phyloP scores from a whole-genome alignment of 495 filamentous ascomycete species.

The Thermothielavioides terrestris region DNA sequence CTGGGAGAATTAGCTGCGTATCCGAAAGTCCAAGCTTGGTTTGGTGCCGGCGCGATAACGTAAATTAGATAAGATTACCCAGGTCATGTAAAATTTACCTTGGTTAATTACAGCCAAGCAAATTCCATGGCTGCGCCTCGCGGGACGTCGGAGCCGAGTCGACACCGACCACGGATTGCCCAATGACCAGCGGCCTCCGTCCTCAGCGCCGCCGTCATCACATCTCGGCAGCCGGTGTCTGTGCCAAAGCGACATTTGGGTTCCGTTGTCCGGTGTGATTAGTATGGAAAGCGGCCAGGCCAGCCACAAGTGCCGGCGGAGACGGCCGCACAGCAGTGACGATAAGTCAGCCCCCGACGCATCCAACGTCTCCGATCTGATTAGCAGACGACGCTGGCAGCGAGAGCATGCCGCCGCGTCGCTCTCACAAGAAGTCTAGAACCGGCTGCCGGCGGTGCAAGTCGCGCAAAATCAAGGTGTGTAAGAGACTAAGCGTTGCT shows the following conservation, averaged over 20 bases:
- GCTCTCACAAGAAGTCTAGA: constrained; percentile 56
- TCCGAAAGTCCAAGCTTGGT: too few relatives aligned
- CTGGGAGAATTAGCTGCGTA: too few relatives aligned
- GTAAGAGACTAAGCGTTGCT: too few relatives aligned
- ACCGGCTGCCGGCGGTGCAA: constrained; percentile 55
- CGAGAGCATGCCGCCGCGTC: constrained; percentile 44
- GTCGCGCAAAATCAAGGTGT: constrained; percentile 55
- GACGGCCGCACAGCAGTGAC: constrained; percentile 12
- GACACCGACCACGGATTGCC: background rate
- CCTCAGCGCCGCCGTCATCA: background rate
- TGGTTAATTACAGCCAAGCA: too few relatives aligned
- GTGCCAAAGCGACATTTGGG: background rate
- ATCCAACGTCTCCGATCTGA: background rate
- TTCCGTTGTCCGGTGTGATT: background rate
- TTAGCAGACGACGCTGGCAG: background rate
- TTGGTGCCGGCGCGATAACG: too few relatives aligned
- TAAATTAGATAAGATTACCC: too few relatives aligned
- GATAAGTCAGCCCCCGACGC: background rate
- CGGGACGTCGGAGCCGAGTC: background rate
- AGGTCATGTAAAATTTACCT: too few relatives aligned
- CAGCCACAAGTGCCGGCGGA: constrained; percentile 12
- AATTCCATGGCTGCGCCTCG: background rate
- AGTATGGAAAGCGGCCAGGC: constrained; percentile 12
- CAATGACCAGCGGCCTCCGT: background rate
- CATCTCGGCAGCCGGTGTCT: background rate